Evolutionary conservation across 1,284 basidiomycete species (phyloP), one percentile per base, ranked within the genome.

Genomic region (Malassezia psittaci): DNA sequence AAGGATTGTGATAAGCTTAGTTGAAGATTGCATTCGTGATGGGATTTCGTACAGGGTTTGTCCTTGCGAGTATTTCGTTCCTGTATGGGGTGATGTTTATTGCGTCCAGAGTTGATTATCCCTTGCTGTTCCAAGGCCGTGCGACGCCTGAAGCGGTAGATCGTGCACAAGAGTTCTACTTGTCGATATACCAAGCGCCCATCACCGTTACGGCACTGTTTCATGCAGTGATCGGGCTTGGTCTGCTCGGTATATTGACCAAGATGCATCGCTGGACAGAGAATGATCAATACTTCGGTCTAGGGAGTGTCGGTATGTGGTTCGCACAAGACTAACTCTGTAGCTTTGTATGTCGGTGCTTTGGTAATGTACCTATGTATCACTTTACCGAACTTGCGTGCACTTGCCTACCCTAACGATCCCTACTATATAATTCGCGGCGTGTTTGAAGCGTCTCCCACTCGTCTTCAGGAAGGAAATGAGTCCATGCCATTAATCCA

Each of bases 261-360:
- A 74, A 74, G 54, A 57, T 74, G 19, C 69, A 73, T 41, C 60
- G 67, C 12, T 74, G 72, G 72, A 65, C 54, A 46, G 70, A 73
- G 42, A 62, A 63, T 45, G 72, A 71, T 42, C 72, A 67, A 58
- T 74, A 72, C 60, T 74, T 72, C 57, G 72, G 72, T 51, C 62
- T 68, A 11, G 61, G 64, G 13, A 67, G 65, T 38, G 53, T 74
- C 15, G 53, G 62, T 64, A 36, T 12, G 62, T 64, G 18, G 1
- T 7, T 38, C 2, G 2, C 21, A 9, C 32, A 21, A 29, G 24
- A 29, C 24, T 29, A 29, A 29, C 46, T 24, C 15, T 24, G 21
- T 46, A 64, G 67, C 56, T 24, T 60, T 72, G 35, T 68, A 67
- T 54, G 60, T 73, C 47, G 69, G 62, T n/a, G 55, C 65, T 4